phyloP scores from a whole-genome alignment of 495 filamentous ascomycete species.

The Xylaria longipes region DNA sequence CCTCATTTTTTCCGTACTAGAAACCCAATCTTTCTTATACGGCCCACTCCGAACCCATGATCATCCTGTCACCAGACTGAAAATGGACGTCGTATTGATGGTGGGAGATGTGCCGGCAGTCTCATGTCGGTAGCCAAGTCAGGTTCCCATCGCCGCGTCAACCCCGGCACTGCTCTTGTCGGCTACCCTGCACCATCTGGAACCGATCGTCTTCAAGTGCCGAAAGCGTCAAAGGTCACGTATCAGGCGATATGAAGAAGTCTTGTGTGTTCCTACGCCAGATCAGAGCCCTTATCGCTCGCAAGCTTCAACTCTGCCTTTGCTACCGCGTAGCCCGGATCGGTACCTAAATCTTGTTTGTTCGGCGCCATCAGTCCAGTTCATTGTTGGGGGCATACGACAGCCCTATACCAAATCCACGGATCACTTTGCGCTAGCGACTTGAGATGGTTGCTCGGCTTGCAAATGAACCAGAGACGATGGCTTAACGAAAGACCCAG shows the following conservation, averaged over 20 bases:
- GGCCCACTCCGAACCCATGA: slow-evolving; percentile 22
- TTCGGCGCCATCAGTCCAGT: not conserved
- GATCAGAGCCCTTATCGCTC: not conserved
- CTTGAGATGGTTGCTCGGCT: slow-evolving; percentile 22
- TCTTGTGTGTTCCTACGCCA: not conserved
- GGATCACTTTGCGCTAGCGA: slow-evolving; percentile 17
- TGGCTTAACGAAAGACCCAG: slow-evolving; percentile 2
- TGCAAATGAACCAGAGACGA: not conserved
- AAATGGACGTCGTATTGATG: slow-evolving; percentile 11
- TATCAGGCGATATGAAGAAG: not conserved
- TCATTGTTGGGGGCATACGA: not conserved
- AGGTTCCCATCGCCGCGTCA: not conserved
- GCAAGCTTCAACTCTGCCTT: not conserved
- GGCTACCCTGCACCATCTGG: slow-evolving; percentile 21
- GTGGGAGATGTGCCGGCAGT: slow-evolving; percentile 14
- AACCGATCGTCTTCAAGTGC: slow-evolving; percentile 20
- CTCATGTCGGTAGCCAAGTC: slow-evolving; percentile 25
- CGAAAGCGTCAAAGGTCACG: slow-evolving; percentile 3
- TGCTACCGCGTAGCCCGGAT: not conserved
- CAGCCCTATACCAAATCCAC: slow-evolving; percentile 16
- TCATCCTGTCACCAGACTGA: slow-evolving; percentile 21
- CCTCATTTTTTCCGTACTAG: not conserved
- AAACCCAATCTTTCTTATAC: not conserved
- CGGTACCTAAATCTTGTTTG: not conserved
- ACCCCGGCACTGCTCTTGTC: slow-evolving; percentile 12